Evolutionary conservation across 83 land plant species (phyloP), one percentile per base, ranked within the genome.

Genomic region (Picea abies): DNA sequence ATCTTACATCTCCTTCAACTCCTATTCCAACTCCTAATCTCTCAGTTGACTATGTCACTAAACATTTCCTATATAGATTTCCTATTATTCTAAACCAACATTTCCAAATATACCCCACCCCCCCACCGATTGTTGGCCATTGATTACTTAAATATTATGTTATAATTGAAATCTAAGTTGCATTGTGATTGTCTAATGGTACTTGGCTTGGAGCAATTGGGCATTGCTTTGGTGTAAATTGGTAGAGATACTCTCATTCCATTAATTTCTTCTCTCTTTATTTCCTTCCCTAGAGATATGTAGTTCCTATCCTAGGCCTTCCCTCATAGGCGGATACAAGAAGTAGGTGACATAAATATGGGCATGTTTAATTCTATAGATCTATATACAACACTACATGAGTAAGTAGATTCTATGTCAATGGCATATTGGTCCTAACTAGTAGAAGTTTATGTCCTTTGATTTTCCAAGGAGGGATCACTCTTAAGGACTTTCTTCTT

Each of bases 271-370:
- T 83, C 35, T 68, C 65, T 47, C 80, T 87, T 23, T 63, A 41
- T 29, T 52, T 58, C 29, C 58, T 79, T 61, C 64, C 85, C 17
- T 26, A 17, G 44, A 29, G 60, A 44, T 63, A 62, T 69, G 20
- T 5, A 44, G 49, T 81, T 62, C 16, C 4, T 17, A 41, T 65
- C 83, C n/a, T 80, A 80, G 49, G 86, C 68, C 62, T 44, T 79
- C 65, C 79, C 82, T 78, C 93, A 88, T 62, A 86, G 79, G 20
- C 92, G 86, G 82, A 92, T 91, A 22, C 92, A 90, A 47, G 83
- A 87, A 12, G 96, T 93, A 7, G 94, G 86, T 12, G 85, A 83
- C 96, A 93, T 93, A 85, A 93, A 93, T 63, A 94, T 86, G 56
- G 96, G 96, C 64, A 81, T 15, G 29, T 29, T 79, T 79, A 19